Percentiles rank a stretch among this genome's conserved stretches.
These are phyloP conservation scores for Neopestalotiopsis sp. DNA, from an alignment of 2,329 filamentous ascomycete genomes.

Conservation along the genomic window DNA sequence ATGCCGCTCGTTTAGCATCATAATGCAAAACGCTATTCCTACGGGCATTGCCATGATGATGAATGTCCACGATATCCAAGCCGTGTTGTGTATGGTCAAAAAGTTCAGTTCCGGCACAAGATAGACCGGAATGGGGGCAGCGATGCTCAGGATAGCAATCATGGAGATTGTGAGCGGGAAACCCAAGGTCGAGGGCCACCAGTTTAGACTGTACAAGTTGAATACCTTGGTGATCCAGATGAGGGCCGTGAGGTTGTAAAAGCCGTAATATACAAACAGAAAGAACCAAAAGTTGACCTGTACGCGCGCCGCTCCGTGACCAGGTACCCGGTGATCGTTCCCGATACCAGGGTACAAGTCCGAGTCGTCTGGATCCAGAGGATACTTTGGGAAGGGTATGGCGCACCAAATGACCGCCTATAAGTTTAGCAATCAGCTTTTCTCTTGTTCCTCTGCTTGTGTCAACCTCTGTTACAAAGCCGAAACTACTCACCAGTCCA, in stretches of 20 bases:
- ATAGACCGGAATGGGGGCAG: conserved; percentile 65
- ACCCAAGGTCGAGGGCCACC: conserved; percentile 70
- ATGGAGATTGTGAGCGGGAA: conserved; percentile 68
- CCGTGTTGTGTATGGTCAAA: conserved; percentile 67
- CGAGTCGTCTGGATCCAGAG: conserved; percentile 52
- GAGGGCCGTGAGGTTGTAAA: conserved; percentile 71
- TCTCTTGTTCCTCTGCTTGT: background rate
- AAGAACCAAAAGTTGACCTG: conserved; percentile 77
- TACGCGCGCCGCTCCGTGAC: conserved; percentile 68
- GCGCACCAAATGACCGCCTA: conserved; percentile 70
- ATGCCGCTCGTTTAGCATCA: conserved; percentile 69
- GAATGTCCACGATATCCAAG: conserved; percentile 74
- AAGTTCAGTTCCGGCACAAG: conserved; percentile 57
- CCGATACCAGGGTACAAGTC: conserved; percentile 33
- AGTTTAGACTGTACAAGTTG: conserved; percentile 74
- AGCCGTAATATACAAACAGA: conserved; percentile 71
- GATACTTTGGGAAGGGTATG: conserved; percentile 69
- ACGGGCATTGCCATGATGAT: conserved; percentile 73
- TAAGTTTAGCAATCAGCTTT: background rate
- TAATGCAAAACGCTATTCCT: conserved; percentile 67
- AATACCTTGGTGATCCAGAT: conserved; percentile 77
- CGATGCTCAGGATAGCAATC: conserved; percentile 65
- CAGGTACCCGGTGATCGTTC: conserved; percentile 53
- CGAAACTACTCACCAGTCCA: conserved; percentile 53
- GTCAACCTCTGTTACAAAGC: background rate